Percentiles rank a stretch among this genome's conserved stretches.
Evolutionary conservation across 768 basidiomycete genomes (phyloP).

Genomic region (Terana coerulea): DNA sequence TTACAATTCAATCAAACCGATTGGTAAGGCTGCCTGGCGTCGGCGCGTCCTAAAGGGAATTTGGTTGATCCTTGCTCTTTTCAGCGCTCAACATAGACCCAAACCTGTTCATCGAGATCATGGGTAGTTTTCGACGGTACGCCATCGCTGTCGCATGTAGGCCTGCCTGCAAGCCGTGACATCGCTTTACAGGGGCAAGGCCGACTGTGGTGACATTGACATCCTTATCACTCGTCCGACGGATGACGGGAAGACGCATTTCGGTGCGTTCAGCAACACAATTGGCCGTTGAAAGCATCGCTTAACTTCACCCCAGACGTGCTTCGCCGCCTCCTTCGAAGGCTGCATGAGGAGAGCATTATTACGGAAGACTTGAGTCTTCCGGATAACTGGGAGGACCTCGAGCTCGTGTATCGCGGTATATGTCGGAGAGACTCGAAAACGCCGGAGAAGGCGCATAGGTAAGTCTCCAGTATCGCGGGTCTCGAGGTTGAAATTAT

Average conservation of each 20-base stretch:
- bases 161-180: not conserved
- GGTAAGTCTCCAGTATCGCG: constrained; percentile 28
- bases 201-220: constrained; percentile 88
- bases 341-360: constrained; percentile 54
- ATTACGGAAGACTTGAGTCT: constrained; percentile 78
- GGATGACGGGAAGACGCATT: constrained; percentile 70
- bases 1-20: constrained; percentile 66
- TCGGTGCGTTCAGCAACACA: constrained; percentile 39
- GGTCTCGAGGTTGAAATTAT: no score
- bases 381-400: constrained; percentile 60
- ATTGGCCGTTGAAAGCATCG: not conserved
- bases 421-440: constrained; percentile 47
- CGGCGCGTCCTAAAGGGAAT: not conserved
- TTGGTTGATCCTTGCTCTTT: not conserved
- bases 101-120: constrained; percentile 73
- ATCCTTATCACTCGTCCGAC: constrained; percentile 77
- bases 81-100: constrained; percentile 69
- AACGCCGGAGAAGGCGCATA: constrained; percentile 62
- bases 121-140: constrained; percentile 87
- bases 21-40: constrained; percentile 46
- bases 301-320: constrained; percentile 40
- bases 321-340: constrained; percentile 51
- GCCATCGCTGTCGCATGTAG: constrained; percentile 4
- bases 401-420: constrained; percentile 82
- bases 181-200: constrained; percentile 56